phyloP scores from a whole-genome alignment of 495 filamentous ascomycete species.

The Annulohypoxylon bovei region DNA sequence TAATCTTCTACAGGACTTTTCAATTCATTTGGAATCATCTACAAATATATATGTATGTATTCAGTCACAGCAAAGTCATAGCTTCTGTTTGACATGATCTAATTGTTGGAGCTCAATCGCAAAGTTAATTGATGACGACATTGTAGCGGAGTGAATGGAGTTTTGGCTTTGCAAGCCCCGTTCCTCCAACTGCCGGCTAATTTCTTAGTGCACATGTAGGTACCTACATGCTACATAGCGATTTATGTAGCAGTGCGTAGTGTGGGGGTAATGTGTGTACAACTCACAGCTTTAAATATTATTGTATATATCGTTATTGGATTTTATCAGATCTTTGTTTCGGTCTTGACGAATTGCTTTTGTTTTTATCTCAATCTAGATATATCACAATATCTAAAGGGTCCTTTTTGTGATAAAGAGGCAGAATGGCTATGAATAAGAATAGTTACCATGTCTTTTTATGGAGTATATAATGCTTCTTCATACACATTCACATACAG shows the following conservation, averaged over 20 bases:
- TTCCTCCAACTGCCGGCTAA: conserved; percentile 7
- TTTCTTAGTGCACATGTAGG: background rate
- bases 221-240: too few relatives aligned
- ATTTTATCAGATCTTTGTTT: background rate
- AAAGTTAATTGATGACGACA: conserved; percentile 22
- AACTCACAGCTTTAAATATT: background rate
- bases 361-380: background rate
- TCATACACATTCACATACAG: background rate
- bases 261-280: conserved; percentile 9
- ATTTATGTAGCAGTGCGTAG: background rate
- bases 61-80: background rate
- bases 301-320: background rate
- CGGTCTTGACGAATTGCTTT: background rate
- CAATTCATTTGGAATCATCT: background rate
- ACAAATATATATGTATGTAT: background rate
- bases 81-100: background rate
- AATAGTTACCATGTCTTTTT: background rate
- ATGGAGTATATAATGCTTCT: background rate
- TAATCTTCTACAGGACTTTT: background rate
- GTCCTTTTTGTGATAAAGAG: background rate
- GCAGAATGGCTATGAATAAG: conserved; percentile 17
- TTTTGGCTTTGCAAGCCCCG: conserved; percentile 16
- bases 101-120: background rate
- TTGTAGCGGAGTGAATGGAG: conserved; percentile 36
- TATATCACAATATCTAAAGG: background rate